Conservation (phyloP, 306 rosid species). For the Cyamopsis tetragonoloba region DNA sequence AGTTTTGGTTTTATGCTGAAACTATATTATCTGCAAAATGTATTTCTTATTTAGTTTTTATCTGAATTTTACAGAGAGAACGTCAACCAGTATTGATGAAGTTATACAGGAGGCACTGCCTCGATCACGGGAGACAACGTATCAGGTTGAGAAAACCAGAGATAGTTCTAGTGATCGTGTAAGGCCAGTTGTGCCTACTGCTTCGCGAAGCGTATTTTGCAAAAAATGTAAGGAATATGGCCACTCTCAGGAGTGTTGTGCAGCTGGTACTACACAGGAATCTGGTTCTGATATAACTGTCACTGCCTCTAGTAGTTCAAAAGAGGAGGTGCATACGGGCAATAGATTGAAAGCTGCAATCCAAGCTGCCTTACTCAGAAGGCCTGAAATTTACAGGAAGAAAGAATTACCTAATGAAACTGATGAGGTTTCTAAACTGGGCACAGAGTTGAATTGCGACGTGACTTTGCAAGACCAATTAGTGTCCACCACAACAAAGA, state of each 20-base stretch:
- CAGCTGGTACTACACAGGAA: constrained; percentile 36
- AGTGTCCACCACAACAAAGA: constrained; percentile 46
- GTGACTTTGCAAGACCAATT: constrained; percentile 41
- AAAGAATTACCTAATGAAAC: constrained; percentile 52
- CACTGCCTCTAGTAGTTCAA: constrained; percentile 43
- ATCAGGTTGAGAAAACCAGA: constrained; percentile 53
- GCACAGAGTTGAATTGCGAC: constrained; percentile 53
- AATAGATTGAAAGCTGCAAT: constrained; percentile 82
- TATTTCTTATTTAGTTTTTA: constrained; percentile 32
- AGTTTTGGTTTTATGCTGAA: constrained; percentile 34
- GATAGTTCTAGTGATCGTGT: constrained; percentile 41
- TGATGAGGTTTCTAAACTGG: constrained; percentile 46
- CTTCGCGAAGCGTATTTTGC: constrained; percentile 46
- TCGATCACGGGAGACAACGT: constrained; percentile 43
- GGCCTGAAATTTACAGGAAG: constrained; percentile 80
- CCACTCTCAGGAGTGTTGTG: constrained; percentile 61
- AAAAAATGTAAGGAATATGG: constrained; percentile 68
- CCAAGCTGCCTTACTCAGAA: constrained; percentile 74
- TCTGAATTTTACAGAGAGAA: constrained; percentile 40
- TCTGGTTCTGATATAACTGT: constrained; percentile 47
- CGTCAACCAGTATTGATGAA: constrained; percentile 40
- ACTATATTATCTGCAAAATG: constrained; percentile 29
- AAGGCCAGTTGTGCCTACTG: constrained; percentile 35
- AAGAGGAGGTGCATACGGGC: constrained; percentile 52
- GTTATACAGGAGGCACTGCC: constrained; percentile 41